Evolutionary conservation across 345 rosid genomes (phyloP), one percentile per base, ranked within the genome.

Genomic region (Cardiospermum halicacabum): DNA sequence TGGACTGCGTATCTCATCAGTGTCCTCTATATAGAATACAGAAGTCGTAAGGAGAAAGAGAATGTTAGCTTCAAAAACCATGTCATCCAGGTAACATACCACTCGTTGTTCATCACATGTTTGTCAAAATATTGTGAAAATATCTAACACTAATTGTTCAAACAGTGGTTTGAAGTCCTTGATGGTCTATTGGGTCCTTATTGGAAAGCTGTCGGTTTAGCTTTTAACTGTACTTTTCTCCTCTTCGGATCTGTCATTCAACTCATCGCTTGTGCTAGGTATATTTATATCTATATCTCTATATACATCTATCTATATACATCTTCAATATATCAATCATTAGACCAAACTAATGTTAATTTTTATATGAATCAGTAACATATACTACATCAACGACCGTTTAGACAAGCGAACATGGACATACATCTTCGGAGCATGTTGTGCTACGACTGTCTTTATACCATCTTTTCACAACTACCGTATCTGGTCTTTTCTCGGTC

Each of bases 351-450:
- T n/a, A n/a, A n/a, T n/a, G n/a, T n/a, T n/a, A n/a, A n/a, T n/a
- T n/a, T n/a, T n/a, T n/a, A n/a, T n/a, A n/a, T n/a, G n/a, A n/a
- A n/a, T n/a, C 10, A 95, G 99, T 72, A 91, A 95, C 77, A 95
- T 95, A 62, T 95, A 95, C 77, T 95, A 91, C 84, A 91, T 95
- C 72, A 95, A 91, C 60, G 97, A 95, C 71, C 86, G 77, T 8
- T 63, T 95, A 82, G 99, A 95, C 78, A 95, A 95, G 87, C 81
- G 99, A 72, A 95, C 99, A 58, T 95, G 97, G 99, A 95, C 99
- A 4, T 95, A 91, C 30, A 95, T 95, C 58, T 95, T 95, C 66
- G 99, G 99, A 78, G 99, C 99, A 73, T 95, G 99, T 69, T 95
- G 99, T 75, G 99, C 99, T 36, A 95, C 99, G 58, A 95, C 99